Evolutionary conservation across 148 eudicot genomes (phyloP).

Genomic region (Arctostaphylos glauca): DNA sequence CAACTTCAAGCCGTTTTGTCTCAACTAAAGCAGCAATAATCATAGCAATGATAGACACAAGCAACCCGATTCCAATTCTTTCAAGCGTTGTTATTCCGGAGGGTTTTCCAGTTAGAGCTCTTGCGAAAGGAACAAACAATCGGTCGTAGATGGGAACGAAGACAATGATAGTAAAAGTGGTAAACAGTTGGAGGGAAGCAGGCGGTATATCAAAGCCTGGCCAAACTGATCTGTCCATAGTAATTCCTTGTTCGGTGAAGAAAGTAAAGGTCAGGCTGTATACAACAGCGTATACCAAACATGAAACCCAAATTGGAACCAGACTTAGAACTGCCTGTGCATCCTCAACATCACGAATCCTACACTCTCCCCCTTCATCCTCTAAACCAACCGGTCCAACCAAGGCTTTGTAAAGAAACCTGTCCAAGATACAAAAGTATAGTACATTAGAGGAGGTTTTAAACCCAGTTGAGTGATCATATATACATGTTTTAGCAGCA

Average conservation of each 20-base stretch:
- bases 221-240: conserved; percentile 31
- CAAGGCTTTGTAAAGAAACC: conserved; percentile 17
- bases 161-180: conserved; percentile 21
- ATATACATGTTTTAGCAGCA: too few species aligned
- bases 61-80: conserved; percentile 32
- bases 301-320: conserved; percentile 45
- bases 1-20: conserved; percentile 21
- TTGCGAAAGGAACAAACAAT: conserved; percentile 31
- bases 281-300: conserved; percentile 31
- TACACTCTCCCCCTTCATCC: conserved; percentile 25
- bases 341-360: conserved; percentile 36
- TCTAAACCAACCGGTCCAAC: conserved; percentile 29
- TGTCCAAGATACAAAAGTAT: neutral
- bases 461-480: too few species aligned
- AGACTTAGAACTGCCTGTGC: conserved; percentile 38
- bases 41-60: conserved; percentile 18
- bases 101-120: conserved; percentile 31
- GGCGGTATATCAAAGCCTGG: conserved; percentile 31
- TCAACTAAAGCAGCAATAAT: conserved; percentile 31
- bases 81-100: conserved; percentile 42
- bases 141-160: conserved; percentile 39
- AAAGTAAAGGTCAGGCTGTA: conserved; percentile 35
- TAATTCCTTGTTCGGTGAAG: conserved; percentile 40
- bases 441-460: neutral
- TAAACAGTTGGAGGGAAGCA: conserved; percentile 30